Evolutionary conservation across 176 grass and related monocot species (phyloP).

Genomic region (Avena atlantica): DNA sequence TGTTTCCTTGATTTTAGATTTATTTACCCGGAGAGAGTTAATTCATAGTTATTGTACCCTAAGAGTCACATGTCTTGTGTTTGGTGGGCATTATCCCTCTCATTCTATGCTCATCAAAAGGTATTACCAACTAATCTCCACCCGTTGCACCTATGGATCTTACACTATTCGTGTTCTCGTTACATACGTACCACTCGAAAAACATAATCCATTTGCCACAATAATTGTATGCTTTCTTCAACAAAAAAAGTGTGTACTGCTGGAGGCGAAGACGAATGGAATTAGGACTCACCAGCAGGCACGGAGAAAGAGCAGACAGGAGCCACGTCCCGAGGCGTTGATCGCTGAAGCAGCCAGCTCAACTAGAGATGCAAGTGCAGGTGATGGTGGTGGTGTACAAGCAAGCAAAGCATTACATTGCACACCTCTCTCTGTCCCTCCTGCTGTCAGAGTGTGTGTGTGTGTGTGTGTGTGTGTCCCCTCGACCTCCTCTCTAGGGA

Average conservation of each 20-base stretch:
- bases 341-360: neutral
- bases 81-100: no score
- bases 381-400: neutral
- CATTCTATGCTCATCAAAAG: no score
- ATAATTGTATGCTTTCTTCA: neutral
- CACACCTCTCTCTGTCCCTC: neutral
- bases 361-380: conserved; percentile 3
- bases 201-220: neutral
- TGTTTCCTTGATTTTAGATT: no score
- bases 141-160: no score
- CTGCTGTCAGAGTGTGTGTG: neutral
- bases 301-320: neutral
- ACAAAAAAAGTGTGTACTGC: neutral
- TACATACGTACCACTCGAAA: no score
- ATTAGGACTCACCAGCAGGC: neutral
- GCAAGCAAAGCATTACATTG: neutral
- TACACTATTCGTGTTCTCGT: no score
- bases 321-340: neutral
- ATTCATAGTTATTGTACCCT: no score
- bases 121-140: no score
- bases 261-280: neutral
- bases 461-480: neutral
- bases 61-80: no score
- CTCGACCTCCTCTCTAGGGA: neutral
- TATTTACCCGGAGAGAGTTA: no score